Percentiles rank a stretch among this genome's conserved stretches.
phyloP scores from a whole-genome alignment of 345 rosid genomes.

The Carallia brachiata region DNA sequence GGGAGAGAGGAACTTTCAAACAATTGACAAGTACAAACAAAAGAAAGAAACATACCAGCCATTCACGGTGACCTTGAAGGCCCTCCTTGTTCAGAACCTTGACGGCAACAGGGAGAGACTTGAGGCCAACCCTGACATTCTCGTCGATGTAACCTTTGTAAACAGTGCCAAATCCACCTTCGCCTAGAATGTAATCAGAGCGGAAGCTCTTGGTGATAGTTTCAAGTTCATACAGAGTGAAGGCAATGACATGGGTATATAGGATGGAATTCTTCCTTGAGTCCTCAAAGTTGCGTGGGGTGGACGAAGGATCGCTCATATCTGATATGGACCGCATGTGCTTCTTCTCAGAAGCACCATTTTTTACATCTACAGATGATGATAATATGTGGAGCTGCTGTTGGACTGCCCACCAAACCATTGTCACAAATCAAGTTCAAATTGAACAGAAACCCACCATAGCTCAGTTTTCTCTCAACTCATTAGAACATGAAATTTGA shows the following conservation, averaged over 20 bases:
- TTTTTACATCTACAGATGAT: conserved; percentile 27
- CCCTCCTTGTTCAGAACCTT: conserved; percentile 96
- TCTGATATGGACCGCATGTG: conserved; percentile 78
- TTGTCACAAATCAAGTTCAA: background rate
- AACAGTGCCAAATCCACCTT: conserved; percentile 94
- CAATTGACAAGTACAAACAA: background rate
- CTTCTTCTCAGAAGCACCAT: conserved; percentile 44
- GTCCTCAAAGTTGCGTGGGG: conserved; percentile 63
- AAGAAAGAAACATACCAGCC: conserved; percentile 56
- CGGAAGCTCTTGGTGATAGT: conserved; percentile 97
- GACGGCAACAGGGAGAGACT: conserved; percentile 93
- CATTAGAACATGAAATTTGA: too few relatives aligned
- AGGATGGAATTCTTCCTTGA: conserved; percentile 59
- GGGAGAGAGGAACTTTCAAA: background rate
- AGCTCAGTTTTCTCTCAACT: too few relatives aligned
- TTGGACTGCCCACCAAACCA: conserved; percentile 50
- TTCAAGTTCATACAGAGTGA: conserved; percentile 84
- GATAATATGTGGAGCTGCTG: conserved; percentile 54
- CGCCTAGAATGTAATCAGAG: conserved; percentile 85
- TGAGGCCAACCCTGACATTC: conserved; percentile 88
- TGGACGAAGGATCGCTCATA: conserved; percentile 75
- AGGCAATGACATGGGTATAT: conserved; percentile 77
- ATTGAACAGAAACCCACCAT: background rate
- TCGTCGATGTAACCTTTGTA: conserved; percentile 97
- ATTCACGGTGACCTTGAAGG: conserved; percentile 95